Evolutionary conservation across 768 basidiomycete species (phyloP), one percentile per base, ranked within the genome.

Genomic region (Hygrocybe coccinea): DNA sequence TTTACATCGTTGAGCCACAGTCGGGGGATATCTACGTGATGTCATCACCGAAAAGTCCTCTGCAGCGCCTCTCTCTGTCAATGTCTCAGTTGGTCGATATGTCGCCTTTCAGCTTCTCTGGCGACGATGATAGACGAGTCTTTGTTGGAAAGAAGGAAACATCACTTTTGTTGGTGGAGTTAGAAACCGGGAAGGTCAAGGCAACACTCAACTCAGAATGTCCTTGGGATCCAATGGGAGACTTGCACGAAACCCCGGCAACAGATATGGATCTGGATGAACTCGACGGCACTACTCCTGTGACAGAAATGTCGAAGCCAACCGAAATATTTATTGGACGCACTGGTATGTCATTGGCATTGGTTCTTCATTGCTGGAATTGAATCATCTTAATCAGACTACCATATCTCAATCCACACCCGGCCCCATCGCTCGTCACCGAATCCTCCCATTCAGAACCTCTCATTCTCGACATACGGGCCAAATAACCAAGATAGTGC

Each of bases 141-240:
- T 99, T 99, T 66, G 86, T 94, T 2, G 95, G 94, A 8, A 82
- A 83, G 67, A 97, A 97, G 71, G 88, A 94, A 68, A 95, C 93
- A 0, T 91, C 89, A 0, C 70, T 91, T 41, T 63, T 91, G 33
- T 69, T 89, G 46, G 74, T 91, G 2, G 86, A 91, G 62, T 68
- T 92, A 50, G 84, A 89, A 67, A 91, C 91, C 0, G 92, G 92
- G 1, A 81, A 77, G 64, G 78, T 95, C 54, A 90, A 86, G 69
- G 85, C 84, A 2, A 83, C 83, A 0, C 73, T 91, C 33, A 85
- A 84, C 58, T 79, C 87, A 0, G 89, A 87, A 58, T 91, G 90
- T 66, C 87, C 85, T 5, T 89, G 87, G 82, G 82, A 87, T 58
- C 81, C 81, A 1, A 82, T 79, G 55, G 82, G 82, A 35, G 80